These are phyloP conservation scores for Dichotomopilus funicola DNA, from an alignment of 2,329 filamentous ascomycete genomes.

Conservation along the genomic window DNA sequence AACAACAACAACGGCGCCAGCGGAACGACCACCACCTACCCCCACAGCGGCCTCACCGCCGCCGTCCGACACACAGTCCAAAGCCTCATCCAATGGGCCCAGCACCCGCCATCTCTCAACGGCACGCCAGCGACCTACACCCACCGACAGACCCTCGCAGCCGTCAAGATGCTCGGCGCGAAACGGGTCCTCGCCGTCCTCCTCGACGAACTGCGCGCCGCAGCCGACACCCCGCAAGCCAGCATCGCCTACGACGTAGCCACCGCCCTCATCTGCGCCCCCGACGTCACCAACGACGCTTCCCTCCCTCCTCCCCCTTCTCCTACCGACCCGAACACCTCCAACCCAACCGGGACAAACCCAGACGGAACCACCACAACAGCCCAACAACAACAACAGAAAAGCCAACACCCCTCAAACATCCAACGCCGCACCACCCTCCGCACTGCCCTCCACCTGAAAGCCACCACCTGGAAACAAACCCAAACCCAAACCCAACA, in stretches of 20 bases:
- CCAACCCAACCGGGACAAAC: conserved; percentile 22
- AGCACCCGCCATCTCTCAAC: conserved; percentile 45
- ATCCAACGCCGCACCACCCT: conserved; percentile 43
- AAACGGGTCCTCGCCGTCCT: conserved; percentile 54
- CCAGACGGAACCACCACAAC: neutral
- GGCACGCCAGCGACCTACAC: conserved; percentile 61
- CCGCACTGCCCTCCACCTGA: conserved; percentile 51
- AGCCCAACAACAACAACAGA: conserved; percentile 21
- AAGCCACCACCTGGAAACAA: conserved; percentile 51
- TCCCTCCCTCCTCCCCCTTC: conserved; percentile 28
- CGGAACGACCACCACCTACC: conserved; percentile 21
- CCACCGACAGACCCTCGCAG: conserved; percentile 61
- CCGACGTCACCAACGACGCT: conserved; percentile 45
- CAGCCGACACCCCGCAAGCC: conserved; percentile 53
- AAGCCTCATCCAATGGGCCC: conserved; percentile 59
- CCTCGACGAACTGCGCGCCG: conserved; percentile 59
- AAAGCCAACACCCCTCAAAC: neutral
- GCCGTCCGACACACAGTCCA: conserved; percentile 56
- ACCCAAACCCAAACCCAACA: conserved; percentile 49
- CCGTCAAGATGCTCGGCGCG: conserved; percentile 55
- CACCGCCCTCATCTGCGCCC: conserved; percentile 62
- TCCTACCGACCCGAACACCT: neutral
- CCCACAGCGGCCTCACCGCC: conserved; percentile 49
- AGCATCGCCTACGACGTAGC: conserved; percentile 63
- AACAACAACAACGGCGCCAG: neutral